A percentile compares a stretch with the other conserved stretches of the same genome.
Conservation (phyloP, 2,329 filamentous ascomycete species). For the Ceratocystis lukuohia region DNA sequence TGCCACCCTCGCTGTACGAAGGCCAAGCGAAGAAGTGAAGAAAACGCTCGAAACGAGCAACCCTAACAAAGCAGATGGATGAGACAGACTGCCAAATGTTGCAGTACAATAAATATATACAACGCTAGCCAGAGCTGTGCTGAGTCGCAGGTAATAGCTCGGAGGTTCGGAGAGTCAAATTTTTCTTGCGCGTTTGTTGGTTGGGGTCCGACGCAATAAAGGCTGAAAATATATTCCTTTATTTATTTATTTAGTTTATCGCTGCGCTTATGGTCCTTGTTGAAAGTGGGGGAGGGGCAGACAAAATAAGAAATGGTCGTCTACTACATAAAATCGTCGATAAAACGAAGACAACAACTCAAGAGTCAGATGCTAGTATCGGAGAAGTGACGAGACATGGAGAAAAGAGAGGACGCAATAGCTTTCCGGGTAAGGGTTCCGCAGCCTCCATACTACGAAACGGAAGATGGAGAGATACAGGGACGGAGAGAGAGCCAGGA, state of each 20-base stretch:
- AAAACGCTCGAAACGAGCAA: too few relatives aligned
- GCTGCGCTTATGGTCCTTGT: neutral
- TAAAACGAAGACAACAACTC: neutral
- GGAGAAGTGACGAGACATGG: neutral
- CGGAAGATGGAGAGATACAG: neutral
- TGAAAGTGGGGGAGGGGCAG: neutral
- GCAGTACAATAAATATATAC: neutral
- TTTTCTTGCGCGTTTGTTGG: neutral
- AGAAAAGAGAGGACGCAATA: neutral
- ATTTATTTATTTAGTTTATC: neutral
- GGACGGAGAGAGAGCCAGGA: neutral
- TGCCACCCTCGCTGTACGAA: too few relatives aligned
- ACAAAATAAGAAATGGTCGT: neutral
- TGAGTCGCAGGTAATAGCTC: neutral
- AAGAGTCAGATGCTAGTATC: neutral
- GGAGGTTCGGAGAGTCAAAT: constrained; percentile 8
- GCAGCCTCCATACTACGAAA: neutral
- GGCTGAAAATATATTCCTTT: neutral
- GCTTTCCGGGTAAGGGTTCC: constrained; percentile 5
- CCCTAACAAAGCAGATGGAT: neutral
- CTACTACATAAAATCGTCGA: neutral
- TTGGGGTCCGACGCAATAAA: neutral
- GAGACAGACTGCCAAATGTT: neutral
- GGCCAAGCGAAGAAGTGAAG: too few relatives aligned
- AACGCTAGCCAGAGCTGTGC: too few relatives aligned